Evolutionary conservation across 768 basidiomycete genomes (phyloP), one percentile per base, ranked within the genome.

Genomic region (Leccinum truebloodii): DNA sequence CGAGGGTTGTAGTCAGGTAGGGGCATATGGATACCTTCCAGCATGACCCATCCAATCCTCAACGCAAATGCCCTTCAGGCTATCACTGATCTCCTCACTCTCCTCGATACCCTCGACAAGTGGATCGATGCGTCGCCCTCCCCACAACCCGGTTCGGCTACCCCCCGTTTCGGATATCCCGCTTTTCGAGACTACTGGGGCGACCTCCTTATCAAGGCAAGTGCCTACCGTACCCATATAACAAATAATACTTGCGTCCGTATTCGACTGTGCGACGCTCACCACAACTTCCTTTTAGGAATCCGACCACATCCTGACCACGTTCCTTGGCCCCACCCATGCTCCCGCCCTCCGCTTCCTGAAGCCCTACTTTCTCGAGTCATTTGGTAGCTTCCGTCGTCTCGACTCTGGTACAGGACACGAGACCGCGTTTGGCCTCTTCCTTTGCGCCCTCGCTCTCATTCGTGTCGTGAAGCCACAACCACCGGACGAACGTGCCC

Each of bases 401-500:
- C 86, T 98, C 77, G 97, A 99, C 79, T 98, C 98, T 70, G 96
- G 97, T 1, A 94, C 93, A 4, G 97, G 97, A 1, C 97, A 99
- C 68, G 97, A 98, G 78, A 83, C 93, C 0, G 88, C 91, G 0
- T 98, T 97, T 69, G 85, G 83, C 7, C 76, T 95, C 18, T 90
- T 93, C 61, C 80, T 98, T 8, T 79, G 90, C 13, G 83, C 82
- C 62, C 79, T 94, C 57, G 80, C 85, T n/a, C 84, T 92, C 39
- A 72, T 87, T 32, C 83, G 90, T 7, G 84, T 89, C 67, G 79
- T 89, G 56, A 70, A 83, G 26, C 85, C 88, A 1, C 72, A 76
- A 10, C 77, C 80, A 2, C 78, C 81, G 13, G 83, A 92, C 67
- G 91, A 93, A 69, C 83, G 86, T 7, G 73, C 77, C 20, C 58